phyloP scores from a whole-genome alignment of 768 basidiomycete species.

The Coprinopsis strossmayeri region DNA sequence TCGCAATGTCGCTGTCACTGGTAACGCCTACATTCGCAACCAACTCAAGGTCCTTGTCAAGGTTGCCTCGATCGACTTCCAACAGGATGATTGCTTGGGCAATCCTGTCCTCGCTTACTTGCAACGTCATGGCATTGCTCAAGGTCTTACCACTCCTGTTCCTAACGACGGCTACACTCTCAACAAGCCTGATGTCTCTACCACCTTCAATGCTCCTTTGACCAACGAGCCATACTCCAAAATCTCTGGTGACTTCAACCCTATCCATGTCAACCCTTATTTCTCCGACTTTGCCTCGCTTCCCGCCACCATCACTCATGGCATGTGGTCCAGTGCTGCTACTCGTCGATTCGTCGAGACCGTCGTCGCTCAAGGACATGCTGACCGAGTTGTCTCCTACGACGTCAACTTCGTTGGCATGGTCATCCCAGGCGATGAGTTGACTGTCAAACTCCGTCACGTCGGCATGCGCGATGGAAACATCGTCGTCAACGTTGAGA shows the following conservation, averaged over 20 bases:
- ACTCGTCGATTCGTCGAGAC: constrained; percentile 90
- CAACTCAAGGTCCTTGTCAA: constrained; percentile 84
- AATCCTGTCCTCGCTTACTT: constrained; percentile 93
- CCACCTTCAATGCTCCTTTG: constrained; percentile 74
- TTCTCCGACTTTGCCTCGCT: constrained; percentile 91
- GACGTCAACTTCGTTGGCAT: constrained; percentile 95
- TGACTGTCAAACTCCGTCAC: constrained; percentile 84
- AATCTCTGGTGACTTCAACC: constrained; percentile 97
- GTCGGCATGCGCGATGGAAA: constrained; percentile 90
- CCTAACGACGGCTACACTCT: constrained; percentile 85
- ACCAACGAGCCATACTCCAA: constrained; percentile 96
- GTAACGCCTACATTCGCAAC: constrained; percentile 83
- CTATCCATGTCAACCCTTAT: constrained; percentile 98
- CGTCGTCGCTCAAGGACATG: constrained; percentile 87
- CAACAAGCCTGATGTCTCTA: constrained; percentile 50
- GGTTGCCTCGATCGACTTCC: constrained; percentile 83
- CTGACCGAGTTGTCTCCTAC: constrained; percentile 86
- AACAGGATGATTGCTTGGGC: constrained; percentile 81
- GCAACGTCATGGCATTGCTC: constrained; percentile 79
- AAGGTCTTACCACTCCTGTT: constrained; percentile 73
- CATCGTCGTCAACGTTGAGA: constrained; percentile 86
- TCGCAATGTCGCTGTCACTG: constrained; percentile 73
- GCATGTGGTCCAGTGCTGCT: constrained; percentile 94
- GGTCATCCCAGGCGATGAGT: constrained; percentile 87
- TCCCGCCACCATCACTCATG: constrained; percentile 96